Percentiles rank a stretch among this genome's conserved stretches.
Evolutionary conservation across 495 filamentous ascomycete species (phyloP).

Genomic region (Opeltia flavorubescens): DNA sequence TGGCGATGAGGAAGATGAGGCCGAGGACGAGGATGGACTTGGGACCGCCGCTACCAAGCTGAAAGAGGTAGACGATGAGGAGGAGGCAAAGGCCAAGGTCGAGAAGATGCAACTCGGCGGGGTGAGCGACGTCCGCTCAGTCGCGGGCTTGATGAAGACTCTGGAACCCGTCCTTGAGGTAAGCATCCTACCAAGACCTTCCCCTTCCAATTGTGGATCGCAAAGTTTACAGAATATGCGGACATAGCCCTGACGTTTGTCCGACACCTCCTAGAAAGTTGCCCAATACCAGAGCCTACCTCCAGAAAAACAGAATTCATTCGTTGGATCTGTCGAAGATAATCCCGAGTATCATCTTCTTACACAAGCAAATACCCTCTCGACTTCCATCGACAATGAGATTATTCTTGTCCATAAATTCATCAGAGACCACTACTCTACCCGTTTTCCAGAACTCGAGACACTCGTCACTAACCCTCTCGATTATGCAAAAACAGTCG

Average conservation of each 20-base stretch:
- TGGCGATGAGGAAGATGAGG: conserved; percentile 27
- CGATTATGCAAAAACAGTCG: conserved; percentile 91
- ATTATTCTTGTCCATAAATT: conserved; percentile 90
- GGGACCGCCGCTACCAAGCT: conserved; percentile 15
- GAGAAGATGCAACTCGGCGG: conserved; percentile 65
- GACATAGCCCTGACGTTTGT: conserved; percentile 43
- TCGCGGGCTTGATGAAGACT: conserved; percentile 62
- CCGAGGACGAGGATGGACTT: conserved; percentile 12
- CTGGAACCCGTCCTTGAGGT: conserved; percentile 67
- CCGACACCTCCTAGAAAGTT: conserved; percentile 53
- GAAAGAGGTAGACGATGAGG: conserved; percentile 44
- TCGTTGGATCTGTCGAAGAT: conserved; percentile 65
- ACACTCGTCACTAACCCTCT: conserved; percentile 81
- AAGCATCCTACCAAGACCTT: conserved; percentile 24
- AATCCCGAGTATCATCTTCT: conserved; percentile 77
- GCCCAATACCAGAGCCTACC: conserved; percentile 55
- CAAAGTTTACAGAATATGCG: conserved; percentile 27
- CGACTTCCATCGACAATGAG: conserved; percentile 81
- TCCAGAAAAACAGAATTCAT: conserved; percentile 43
- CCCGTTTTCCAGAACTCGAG: conserved; percentile 91
- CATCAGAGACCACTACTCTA: conserved; percentile 87
- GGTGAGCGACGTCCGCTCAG: conserved; percentile 59
- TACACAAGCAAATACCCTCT: conserved; percentile 69
- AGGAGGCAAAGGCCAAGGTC: conserved; percentile 55
- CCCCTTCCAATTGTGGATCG: conserved; percentile 14